A percentile compares a stretch with the other conserved stretches of the same genome.
Conservation (phyloP, 1,284 basidiomycete species). For the Malassezia cuniculi region DNA sequence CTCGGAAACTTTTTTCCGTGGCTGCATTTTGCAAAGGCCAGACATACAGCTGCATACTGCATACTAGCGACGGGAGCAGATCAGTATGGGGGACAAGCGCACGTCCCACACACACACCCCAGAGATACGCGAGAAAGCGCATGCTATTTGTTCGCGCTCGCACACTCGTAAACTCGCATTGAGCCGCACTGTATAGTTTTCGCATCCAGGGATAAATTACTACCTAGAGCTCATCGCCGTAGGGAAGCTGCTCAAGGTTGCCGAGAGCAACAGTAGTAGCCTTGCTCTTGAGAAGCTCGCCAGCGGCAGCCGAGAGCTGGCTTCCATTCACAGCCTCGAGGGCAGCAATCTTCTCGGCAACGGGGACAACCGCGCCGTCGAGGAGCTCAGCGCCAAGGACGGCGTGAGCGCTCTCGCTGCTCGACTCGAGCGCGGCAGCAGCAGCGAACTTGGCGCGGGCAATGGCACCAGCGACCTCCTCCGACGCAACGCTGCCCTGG, state of each 20-base stretch:
- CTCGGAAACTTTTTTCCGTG: too few species aligned
- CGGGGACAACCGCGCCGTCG: constrained; percentile 18
- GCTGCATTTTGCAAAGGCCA: too few species aligned
- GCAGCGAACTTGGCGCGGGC: constrained; percentile 41
- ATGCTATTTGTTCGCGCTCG: too few species aligned
- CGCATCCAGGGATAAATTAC: too few species aligned
- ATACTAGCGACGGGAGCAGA: too few species aligned
- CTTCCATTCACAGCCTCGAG: constrained; percentile 30
- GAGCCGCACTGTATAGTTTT: too few species aligned
- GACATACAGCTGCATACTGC: too few species aligned
- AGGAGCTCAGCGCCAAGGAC: constrained; percentile 16
- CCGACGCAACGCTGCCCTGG: constrained; percentile 20
- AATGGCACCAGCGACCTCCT: constrained; percentile 27
- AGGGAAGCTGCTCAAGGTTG: constrained; percentile 37
- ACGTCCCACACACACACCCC: too few species aligned
- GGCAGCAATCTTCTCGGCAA: constrained; percentile 22
- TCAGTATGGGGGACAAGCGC: too few species aligned
- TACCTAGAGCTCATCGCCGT: constrained; percentile 42
- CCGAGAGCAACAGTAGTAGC: constrained; percentile 40
- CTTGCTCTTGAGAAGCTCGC: constrained; percentile 40
- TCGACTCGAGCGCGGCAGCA: constrained; percentile 26
- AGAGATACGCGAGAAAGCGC: too few species aligned
- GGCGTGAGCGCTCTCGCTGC: constrained; percentile 27
- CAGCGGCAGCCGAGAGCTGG: constrained; percentile 22
- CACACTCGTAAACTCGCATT: too few species aligned